Evolutionary conservation across 805 yeast genomes (phyloP), one percentile per base, ranked within the genome.

Genomic region (Metschnikowia lochheadii): DNA sequence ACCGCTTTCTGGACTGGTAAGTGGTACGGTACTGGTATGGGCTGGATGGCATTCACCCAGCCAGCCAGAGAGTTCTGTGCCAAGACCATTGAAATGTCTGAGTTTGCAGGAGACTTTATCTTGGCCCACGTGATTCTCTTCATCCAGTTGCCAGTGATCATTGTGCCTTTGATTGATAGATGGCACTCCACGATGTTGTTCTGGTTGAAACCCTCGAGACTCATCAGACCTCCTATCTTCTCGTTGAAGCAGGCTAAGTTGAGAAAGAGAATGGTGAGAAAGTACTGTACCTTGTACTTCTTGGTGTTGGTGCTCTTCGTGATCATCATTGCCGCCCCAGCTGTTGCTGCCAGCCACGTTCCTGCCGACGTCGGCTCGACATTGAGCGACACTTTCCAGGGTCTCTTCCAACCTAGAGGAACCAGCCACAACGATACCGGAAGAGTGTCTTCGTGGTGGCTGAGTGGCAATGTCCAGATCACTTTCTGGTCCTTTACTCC

Each of bases 1-100:
- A 87, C 96, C 61, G 98, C 99, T 29, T 94, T 96, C 95, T 94
- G 99, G 99, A 88, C 96, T 51, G 99, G 99, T 80, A 91, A 90
- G 73, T 94, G 99, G 99, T 90, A 91, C 70, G 94, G 96, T 52
- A 78, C 88, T 53, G 94, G 96, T 65, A 74, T 92, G 71, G 99
- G 98, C 53, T 83, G 85, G 82, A 83, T 85, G 80, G 96, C 97
- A 18, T 81, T 87, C 79, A 85, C 98, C 33, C 98, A 92, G 76
- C 99, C 99, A 55, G 66, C 87, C 48, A 89, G 99, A 79, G 99
- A 94, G 76, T 89, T 89, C 65, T 79, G 83, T 63, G 97, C 97
- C 59, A 94, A 94, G 81, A 80, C 85, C 56, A 88, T 92, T 61
- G 99, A 94, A 76, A 72, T 88, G 78, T 89, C 96, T 48, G 92